Base-by-base conservation (phyloP, 345 rosid species). In the Eucalyptus erythrocorys region DNA sequence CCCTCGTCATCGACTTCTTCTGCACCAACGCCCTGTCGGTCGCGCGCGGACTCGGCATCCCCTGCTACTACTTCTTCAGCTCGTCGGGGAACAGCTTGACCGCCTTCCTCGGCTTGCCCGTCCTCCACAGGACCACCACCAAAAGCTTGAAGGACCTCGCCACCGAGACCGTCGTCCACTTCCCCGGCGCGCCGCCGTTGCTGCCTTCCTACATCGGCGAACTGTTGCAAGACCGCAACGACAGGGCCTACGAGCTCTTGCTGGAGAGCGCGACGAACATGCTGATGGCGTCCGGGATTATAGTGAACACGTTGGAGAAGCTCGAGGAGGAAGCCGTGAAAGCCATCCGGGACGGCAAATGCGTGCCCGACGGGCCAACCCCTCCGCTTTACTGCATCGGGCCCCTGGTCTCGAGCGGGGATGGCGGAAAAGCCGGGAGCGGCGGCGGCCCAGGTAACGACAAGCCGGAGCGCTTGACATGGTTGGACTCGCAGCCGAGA, bases 401-500 rank as follows among this genome's bases (percentile, higher is more conserved):
- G 43, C 80, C 80, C 13, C 37, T 34, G 80, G 4, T 68, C 24
- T 21, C 80, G 13, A 8, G 43, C 17, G 57, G 87, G 26, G 87
- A 85, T 48, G 87, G 55, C 43, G 66, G 81, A 30, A 57, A 82
- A 43, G 55, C 15, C 49, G 45, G 32, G 80, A 34, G 55, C 22
- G 22, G 43, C 85, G 85, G 8, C 17, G 87, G 13, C 12, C 76
- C 76, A 24, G 64, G 13, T 0, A 59, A 27, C 11, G 48, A 40
- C 15, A 86, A 55, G 27, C 48, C 42, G 2, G 88, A 89, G 47
- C 90, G 91, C 19, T 86, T 93, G 43, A 40, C 85, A 4, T 94
- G 95, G 96, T 89, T 93, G 8, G 92, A 93, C 50, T 87, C 88
- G 47, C 94, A 94, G 45, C 96, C 94, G 17, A 87, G 86, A 19